Evolutionary conservation across 805 yeast species (phyloP).

Genomic region (Wickerhamiella vanderwaltii): DNA sequence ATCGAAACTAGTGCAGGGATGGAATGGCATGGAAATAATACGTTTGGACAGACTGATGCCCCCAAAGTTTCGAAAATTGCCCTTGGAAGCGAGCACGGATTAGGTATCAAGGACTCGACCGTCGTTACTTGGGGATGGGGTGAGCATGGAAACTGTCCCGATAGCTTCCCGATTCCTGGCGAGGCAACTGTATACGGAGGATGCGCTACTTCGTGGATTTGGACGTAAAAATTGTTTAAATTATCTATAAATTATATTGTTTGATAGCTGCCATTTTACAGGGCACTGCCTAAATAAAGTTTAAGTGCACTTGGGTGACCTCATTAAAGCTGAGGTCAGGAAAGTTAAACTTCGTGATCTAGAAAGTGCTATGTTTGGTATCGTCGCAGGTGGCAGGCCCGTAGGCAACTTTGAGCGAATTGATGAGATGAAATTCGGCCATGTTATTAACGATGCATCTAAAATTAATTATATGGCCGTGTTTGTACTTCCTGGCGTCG

Average conservation of each 20-base stretch:
- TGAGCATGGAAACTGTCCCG: constrained; percentile 89
- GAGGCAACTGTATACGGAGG: constrained; percentile 20
- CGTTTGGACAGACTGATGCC: constrained; percentile 52
- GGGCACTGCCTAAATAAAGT: too few relatives aligned
- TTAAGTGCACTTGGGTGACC: too few relatives aligned
- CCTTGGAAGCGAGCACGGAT: constrained; percentile 83
- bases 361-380: constrained; percentile 81
- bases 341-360: too few relatives aligned
- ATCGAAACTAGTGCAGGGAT: constrained; percentile 20
- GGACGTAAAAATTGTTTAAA: too few relatives aligned
- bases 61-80: constrained; percentile 23
- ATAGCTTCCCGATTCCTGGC: constrained; percentile 25
- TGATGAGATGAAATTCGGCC: constrained; percentile 53
- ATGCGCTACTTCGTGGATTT: constrained; percentile 26
- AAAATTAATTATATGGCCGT: constrained; percentile 67
- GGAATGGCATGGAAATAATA: constrained; percentile 56
- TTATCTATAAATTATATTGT: too few relatives aligned
- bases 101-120: constrained; percentile 28
- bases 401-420: constrained; percentile 41
- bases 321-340: too few relatives aligned
- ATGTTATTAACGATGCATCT: constrained; percentile 50
- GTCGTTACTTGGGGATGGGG: constrained; percentile 96
- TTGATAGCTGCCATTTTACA: too few relatives aligned
- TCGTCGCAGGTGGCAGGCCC: constrained; percentile 64
- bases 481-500: constrained; percentile 73